These are phyloP conservation scores for Agaricus subrufescens DNA, from an alignment of 768 basidiomycete species.

Conservation along the genomic window DNA sequence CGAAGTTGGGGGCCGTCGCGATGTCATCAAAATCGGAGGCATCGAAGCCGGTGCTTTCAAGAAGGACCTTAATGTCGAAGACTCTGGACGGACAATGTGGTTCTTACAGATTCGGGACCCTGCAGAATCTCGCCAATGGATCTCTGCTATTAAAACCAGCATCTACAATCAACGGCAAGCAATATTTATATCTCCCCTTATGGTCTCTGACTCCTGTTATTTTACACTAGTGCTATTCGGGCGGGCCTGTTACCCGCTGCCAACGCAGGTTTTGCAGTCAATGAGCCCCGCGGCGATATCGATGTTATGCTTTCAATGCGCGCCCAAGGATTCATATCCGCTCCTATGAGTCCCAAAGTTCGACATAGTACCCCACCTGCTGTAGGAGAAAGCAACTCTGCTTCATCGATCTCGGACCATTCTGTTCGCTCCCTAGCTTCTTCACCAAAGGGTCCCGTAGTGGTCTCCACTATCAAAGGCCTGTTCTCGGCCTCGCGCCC, in stretches of 20 bases:
- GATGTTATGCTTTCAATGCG: slow-evolving; percentile 83
- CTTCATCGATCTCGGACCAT: slow-evolving; percentile 40
- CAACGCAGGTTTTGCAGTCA: slow-evolving; percentile 26
- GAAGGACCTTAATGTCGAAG: slow-evolving; percentile 40
- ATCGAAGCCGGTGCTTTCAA: slow-evolving; percentile 48
- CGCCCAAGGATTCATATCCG: slow-evolving; percentile 51
- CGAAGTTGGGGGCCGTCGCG: slow-evolving; percentile 38
- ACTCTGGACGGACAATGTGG: slow-evolving; percentile 60
- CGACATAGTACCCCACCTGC: slow-evolving; percentile 21
- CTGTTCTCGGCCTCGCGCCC: slow-evolving; percentile 51
- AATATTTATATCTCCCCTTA: not conserved
- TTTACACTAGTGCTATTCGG: slow-evolving; percentile 52
- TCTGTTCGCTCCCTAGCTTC: slow-evolving; percentile 39
- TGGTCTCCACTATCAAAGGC: slow-evolving; percentile 57
- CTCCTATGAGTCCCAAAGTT: slow-evolving; percentile 18
- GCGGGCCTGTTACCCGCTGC: slow-evolving; percentile 55
- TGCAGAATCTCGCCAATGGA: slow-evolving; percentile 70
- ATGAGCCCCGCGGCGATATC: slow-evolving; percentile 74
- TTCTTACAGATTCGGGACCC: slow-evolving; percentile 61
- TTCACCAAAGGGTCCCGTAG: slow-evolving; percentile 32
- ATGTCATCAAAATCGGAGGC: slow-evolving; percentile 68
- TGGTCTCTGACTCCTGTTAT: slow-evolving; percentile 6
- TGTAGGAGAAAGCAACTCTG: slow-evolving; percentile 34
- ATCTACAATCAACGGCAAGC: slow-evolving; percentile 67
- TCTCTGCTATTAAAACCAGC: slow-evolving; percentile 64